Evolutionary conservation across 164 flowering plant species (phyloP), one percentile per base, ranked within the genome.

Genomic region (Nymphaea thermarum): DNA sequence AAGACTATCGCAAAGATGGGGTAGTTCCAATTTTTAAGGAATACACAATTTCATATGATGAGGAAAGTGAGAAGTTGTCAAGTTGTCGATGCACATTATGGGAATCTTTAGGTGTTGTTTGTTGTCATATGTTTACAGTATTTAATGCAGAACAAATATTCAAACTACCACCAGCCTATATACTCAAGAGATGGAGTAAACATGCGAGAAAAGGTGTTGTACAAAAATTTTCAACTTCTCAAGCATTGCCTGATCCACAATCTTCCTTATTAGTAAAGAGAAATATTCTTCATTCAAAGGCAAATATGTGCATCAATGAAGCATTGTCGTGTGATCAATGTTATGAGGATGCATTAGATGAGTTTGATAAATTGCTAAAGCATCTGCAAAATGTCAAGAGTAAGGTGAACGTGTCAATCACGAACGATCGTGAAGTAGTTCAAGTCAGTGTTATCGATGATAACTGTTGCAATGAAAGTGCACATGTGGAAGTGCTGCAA

Each of bases 141-240:
- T n/a, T 62, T 16, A 62, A n/a, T 10, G 42, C 10, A 14, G 36
- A 62, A 18, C n/a, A 4, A 6, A 7, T 62, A 14, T 4, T 11
- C 4, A n/a, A 62, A 10, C 4, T 16, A 25, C 25, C 64, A 4
- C 11, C 1, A 4, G 11, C 4, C 17, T 62, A 62, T 25, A 62
- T 62, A 14, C 64, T 62, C 17, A 62, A 62, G 25, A 62, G 64
- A 7, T 62, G 64, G 64, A 62, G 42, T n/a, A 62, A 18, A 25
- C 8, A 18, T 4, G 64, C 25, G 2, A 62, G 42, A 12, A 62
- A 16, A 15, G 12, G 64, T 18, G 64, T 18, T 10, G 6, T 16
- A 62, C 42, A 42, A 3, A 4, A n/a, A 18, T 18, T 15, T 6
- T n/a, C 11, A 4, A 11, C 4, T 10, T 3, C 15, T 10, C 36